These are phyloP conservation scores for Lasiosphaeriaceae sp. DNA, from an alignment of 495 filamentous ascomycete species.

Conservation along the genomic window DNA sequence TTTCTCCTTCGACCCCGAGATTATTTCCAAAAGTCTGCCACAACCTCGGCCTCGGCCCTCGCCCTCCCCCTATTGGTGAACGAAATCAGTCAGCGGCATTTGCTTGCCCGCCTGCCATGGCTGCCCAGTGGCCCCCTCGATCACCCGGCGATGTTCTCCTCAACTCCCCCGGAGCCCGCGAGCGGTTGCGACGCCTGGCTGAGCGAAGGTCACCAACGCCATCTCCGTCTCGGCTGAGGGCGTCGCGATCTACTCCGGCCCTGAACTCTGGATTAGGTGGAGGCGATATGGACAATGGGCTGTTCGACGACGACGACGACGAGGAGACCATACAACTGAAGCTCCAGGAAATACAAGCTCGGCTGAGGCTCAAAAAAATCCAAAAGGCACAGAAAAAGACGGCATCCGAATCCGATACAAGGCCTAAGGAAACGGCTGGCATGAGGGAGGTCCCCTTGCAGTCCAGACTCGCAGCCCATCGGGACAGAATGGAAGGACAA, in stretches of 20 bases:
- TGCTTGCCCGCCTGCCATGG: conserved; percentile 16
- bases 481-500: conserved; percentile 31
- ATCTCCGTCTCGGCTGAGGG: conserved; percentile 49
- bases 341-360: conserved; percentile 79
- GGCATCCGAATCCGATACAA: conserved; percentile 10
- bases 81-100: not conserved
- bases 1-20: not conserved
- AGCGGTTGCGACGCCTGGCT: conserved; percentile 60
- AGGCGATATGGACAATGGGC: conserved; percentile 33
- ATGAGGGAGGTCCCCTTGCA: conserved; percentile 25
- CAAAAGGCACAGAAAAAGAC: conserved; percentile 48
- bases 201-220: conserved; percentile 60
- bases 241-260: conserved; percentile 16
- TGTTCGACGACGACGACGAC: conserved; percentile 66
- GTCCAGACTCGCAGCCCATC: conserved; percentile 16
- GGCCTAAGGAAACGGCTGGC: conserved; percentile 11
- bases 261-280: conserved; percentile 15
- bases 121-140: conserved; percentile 74
- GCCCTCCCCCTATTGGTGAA: not conserved
- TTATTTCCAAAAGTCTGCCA: not conserved
- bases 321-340: conserved; percentile 84
- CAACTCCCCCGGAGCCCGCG: conserved; percentile 75
- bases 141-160: conserved; percentile 82
- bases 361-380: conserved; percentile 83
- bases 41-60: not conserved